Evolutionary conservation across 108 stramenopile species (phyloP).

Genomic region (Pseudonitzschia multiseries): DNA sequence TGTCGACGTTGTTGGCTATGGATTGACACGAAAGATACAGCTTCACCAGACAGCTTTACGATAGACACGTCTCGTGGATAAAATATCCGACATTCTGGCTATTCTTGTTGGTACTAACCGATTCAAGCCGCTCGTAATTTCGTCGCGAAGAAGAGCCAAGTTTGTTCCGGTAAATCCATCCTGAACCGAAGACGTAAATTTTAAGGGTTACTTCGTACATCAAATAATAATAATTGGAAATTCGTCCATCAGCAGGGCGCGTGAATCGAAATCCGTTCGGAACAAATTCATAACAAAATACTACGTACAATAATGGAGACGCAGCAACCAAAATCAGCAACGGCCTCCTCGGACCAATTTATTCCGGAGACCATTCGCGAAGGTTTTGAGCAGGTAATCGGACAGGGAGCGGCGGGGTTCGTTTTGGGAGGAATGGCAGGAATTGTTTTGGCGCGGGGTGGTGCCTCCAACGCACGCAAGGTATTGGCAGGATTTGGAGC

Average conservation of each 20-base stretch:
- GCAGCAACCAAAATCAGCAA: background rate
- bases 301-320: background rate
- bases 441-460: conserved; percentile 58
- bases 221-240: no score
- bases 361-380: conserved; percentile 45
- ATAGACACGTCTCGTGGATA: background rate
- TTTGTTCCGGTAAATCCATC: no score
- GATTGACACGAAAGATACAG: background rate
- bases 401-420: conserved; percentile 44
- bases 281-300: no score
- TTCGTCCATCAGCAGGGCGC: no score
- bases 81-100: background rate
- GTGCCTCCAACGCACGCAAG: conserved; percentile 43
- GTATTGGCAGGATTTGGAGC: conserved; percentile 58
- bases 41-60: background rate
- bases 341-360: conserved; percentile 33
- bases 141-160: no score
- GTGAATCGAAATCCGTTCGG: no score
- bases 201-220: no score
- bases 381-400: conserved; percentile 46
- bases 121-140: no score
- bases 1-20: background rate
- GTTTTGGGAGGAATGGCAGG: conserved; percentile 52
- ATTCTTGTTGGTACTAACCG: background rate
- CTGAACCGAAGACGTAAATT: no score